Conservation (phyloP, 2,329 filamentous ascomycete species). For the Ophiosphaerella herpotricha region DNA sequence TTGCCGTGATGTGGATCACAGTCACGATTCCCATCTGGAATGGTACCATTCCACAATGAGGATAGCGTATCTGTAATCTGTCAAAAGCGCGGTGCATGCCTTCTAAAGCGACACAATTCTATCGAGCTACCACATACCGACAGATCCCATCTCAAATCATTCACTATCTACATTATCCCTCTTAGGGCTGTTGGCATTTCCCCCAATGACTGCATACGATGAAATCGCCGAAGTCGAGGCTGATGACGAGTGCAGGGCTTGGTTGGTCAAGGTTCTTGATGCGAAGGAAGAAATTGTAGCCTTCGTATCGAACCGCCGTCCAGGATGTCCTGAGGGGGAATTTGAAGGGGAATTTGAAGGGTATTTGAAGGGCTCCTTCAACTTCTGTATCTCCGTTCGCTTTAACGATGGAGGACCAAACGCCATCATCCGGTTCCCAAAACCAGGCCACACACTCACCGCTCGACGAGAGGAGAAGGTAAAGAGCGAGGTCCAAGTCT, state of each 20-base stretch:
- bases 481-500: constrained; percentile 13
- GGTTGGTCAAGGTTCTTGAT: constrained; percentile 9
- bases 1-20: too few species aligned
- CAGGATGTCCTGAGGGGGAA: constrained; percentile 12
- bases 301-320: constrained; percentile 11
- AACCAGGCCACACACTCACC: constrained; percentile 11
- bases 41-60: not conserved
- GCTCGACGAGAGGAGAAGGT: constrained; percentile 15
- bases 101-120: constrained; percentile 2
- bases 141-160: not conserved
- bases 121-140: not conserved
- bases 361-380: constrained; percentile 6
- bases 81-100: constrained; percentile 1
- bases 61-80: not conserved
- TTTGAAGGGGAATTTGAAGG: too few species aligned
- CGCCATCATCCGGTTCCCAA: constrained; percentile 15
- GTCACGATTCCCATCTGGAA: not conserved
- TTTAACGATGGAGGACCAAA: too few species aligned
- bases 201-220: constrained; percentile 14
- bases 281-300: constrained; percentile 12
- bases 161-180: not conserved
- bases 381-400: not conserved
- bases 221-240: constrained; percentile 7
- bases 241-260: constrained; percentile 14
- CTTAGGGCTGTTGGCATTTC: not conserved